Percentiles rank a stretch among this genome's conserved stretches.
Conservation (phyloP, 2,329 filamentous ascomycete species). For the Epichloe hybrida region DNA sequence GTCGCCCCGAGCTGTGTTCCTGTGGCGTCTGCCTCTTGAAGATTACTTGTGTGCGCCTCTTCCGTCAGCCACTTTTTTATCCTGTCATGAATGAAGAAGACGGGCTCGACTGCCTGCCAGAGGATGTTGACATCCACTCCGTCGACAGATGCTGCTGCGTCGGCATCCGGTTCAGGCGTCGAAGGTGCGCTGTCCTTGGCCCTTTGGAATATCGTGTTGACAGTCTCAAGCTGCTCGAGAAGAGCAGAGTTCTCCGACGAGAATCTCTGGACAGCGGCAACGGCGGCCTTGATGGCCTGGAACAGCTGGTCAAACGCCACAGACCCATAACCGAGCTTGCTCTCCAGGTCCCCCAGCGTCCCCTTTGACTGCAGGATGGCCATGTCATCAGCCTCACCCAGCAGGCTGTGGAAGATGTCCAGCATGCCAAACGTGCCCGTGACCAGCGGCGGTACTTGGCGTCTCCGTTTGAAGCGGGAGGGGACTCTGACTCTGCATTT, state of each 20-base stretch:
- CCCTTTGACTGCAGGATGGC: slow-evolving; percentile 32
- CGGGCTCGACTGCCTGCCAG: slow-evolving; percentile 70
- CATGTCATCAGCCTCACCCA: slow-evolving; percentile 40
- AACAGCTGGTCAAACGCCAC: slow-evolving; percentile 20
- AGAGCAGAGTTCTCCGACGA: slow-evolving; percentile 12
- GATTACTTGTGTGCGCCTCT: slow-evolving; percentile 37
- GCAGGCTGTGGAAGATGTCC: slow-evolving; percentile 60
- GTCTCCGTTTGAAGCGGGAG: slow-evolving; percentile 34
- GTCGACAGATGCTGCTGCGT: slow-evolving; percentile 1
- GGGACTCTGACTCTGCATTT: slow-evolving; percentile 18
- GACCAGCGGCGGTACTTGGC: slow-evolving; percentile 55
- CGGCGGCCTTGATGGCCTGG: slow-evolving; percentile 13
- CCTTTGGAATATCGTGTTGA: slow-evolving; percentile 15
- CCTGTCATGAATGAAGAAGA: slow-evolving; percentile 47
- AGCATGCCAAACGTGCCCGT: slow-evolving; percentile 40
- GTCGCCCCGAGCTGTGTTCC: slow-evolving; percentile 40
- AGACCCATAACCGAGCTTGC: slow-evolving; percentile 51
- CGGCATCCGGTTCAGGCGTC: slow-evolving; percentile 6
- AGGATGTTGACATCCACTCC: slow-evolving; percentile 34
- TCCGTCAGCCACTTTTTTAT: slow-evolving; percentile 45
- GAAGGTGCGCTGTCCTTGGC: slow-evolving; percentile 10
- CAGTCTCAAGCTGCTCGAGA: slow-evolving; percentile 14
- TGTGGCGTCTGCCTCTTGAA: slow-evolving; percentile 7
- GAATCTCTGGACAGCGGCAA: slow-evolving; percentile 13
- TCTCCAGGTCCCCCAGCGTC: slow-evolving; percentile 55